phyloP scores from a whole-genome alignment of 768 basidiomycete species.

The Amanita fuliginea region DNA sequence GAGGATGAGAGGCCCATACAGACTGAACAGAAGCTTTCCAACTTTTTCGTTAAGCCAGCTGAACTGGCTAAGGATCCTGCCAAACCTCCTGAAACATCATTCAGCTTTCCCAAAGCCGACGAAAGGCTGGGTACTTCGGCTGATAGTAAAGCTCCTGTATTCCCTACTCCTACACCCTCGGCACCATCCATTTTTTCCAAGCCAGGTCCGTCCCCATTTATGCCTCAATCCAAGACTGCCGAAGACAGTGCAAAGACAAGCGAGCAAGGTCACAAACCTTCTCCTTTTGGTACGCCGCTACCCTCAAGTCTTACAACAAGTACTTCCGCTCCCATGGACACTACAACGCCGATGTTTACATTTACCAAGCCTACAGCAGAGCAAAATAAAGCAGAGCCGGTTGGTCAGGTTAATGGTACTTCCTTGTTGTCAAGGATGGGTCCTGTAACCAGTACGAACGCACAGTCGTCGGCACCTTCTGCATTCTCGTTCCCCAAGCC shows the following conservation, averaged over 20 bases:
- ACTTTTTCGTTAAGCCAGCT: constrained; percentile 1
- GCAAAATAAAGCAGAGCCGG: neutral
- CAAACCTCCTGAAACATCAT: neutral
- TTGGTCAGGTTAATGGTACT: neutral
- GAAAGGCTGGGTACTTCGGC: neutral
- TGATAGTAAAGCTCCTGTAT: neutral
- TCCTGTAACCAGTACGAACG: neutral
- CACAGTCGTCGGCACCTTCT: constrained; percentile 8
- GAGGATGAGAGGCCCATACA: neutral
- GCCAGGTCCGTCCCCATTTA: neutral
- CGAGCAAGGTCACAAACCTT: neutral
- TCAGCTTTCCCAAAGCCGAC: neutral
- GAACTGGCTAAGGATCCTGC: neutral
- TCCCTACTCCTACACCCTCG: neutral
- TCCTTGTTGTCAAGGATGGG: constrained; percentile 3
- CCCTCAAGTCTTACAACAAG: neutral
- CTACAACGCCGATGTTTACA: constrained; percentile 8
- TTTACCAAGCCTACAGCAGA: constrained; percentile 1
- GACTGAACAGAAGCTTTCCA: neutral
- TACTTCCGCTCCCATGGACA: constrained; percentile 7
- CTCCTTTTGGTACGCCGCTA: neutral
- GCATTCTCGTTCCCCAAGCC: constrained; percentile 8
- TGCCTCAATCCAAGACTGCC: neutral
- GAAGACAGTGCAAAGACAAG: neutral
- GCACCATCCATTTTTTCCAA: neutral